phyloP scores from a whole-genome alignment of 257 asterid genomes.

The Nicotiana noctiflora region DNA sequence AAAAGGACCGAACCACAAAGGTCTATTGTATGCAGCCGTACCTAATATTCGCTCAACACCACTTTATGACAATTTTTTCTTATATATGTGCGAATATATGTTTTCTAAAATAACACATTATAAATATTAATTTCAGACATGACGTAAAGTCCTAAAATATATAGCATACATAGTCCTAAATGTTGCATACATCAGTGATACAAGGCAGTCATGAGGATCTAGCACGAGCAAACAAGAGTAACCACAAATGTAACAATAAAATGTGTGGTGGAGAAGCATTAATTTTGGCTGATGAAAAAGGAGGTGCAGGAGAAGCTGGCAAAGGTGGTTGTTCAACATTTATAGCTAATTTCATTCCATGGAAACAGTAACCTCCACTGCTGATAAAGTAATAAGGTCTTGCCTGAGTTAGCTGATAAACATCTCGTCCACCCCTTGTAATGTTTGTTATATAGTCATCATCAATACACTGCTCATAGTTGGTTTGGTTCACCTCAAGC shows the following conservation, averaged over 20 bases:
- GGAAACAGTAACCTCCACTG: slow-evolving; percentile 49
- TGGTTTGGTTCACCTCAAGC: slow-evolving; percentile 49
- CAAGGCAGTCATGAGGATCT: neutral
- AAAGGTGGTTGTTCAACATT: slow-evolving; percentile 19
- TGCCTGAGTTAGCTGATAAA: slow-evolving; percentile 33
- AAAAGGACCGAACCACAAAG: too few relatives aligned
- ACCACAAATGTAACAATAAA: neutral
- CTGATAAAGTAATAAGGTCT: slow-evolving; percentile 54
- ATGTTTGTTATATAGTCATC: slow-evolving; percentile 31
- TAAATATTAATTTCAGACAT: too few relatives aligned
- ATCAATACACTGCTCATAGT: slow-evolving; percentile 47
- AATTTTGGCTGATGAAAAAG: neutral
- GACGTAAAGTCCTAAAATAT: too few relatives aligned
- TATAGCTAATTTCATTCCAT: slow-evolving; percentile 49
- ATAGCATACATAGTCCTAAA: too few relatives aligned
- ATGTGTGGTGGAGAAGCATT: neutral
- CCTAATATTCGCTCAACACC: too few relatives aligned
- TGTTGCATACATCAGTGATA: too few relatives aligned
- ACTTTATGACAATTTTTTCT: too few relatives aligned
- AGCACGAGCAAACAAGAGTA: neutral
- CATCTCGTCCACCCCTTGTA: slow-evolving; percentile 61
- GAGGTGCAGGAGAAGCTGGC: slow-evolving; percentile 18
- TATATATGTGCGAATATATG: too few relatives aligned
- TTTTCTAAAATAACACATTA: too few relatives aligned
- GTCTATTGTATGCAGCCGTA: too few relatives aligned